A percentile compares a stretch with the other conserved stretches of the same genome.
Evolutionary conservation across 768 basidiomycete species (phyloP).

Genomic region (Russula emetica): DNA sequence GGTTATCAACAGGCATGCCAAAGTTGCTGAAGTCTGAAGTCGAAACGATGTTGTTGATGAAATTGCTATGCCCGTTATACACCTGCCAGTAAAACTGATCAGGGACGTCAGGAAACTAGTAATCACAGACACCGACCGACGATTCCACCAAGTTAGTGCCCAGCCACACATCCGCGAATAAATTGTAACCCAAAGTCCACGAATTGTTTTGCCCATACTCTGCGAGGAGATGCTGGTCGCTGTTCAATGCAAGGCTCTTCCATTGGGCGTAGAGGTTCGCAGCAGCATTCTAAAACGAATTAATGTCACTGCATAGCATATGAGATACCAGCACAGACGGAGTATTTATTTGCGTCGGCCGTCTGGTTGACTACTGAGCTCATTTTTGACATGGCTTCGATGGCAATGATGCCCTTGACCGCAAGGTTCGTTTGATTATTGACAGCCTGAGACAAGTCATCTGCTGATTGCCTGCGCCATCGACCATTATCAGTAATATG

Average conservation of each 20-base stretch:
- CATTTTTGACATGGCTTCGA: constrained; percentile 59
- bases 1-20: constrained; percentile 21
- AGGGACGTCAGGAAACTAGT: neutral
- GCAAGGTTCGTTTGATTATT: constrained; percentile 59
- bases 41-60: neutral
- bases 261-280: constrained; percentile 6
- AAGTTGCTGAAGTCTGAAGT: neutral
- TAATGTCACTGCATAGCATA: neutral
- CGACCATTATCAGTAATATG: neutral
- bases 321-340: constrained; percentile 26
- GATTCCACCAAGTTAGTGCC: constrained; percentile 46
- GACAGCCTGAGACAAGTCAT: neutral
- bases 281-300: constrained; percentile 2
- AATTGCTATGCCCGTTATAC: constrained; percentile 6
- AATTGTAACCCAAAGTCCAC: constrained; percentile 60
- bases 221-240: constrained; percentile 8
- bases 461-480: constrained; percentile 16
- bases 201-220: constrained; percentile 30
- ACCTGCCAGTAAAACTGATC: constrained; percentile 16
- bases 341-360: constrained; percentile 29
- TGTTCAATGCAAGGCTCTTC: constrained; percentile 2
- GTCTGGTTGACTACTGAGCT: constrained; percentile 31
- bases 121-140: constrained; percentile 13
- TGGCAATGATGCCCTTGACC: constrained; percentile 68
- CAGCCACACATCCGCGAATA: constrained; percentile 57